These are phyloP conservation scores for Rauvolfia tetraphylla DNA, from an alignment of 257 asterid genomes.

Conservation along the genomic window DNA sequence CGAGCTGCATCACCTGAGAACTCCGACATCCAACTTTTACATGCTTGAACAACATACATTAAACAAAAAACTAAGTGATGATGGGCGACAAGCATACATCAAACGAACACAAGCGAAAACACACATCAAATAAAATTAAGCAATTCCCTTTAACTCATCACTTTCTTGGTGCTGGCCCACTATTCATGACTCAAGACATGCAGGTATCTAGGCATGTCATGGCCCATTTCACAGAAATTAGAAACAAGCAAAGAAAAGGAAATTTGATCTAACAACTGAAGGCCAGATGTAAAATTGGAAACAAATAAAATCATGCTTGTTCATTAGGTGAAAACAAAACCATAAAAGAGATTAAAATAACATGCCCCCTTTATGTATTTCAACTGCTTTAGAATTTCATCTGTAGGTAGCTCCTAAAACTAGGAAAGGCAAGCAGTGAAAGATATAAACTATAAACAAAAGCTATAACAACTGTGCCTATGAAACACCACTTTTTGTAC, in stretches of 20 bases:
- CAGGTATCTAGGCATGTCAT: background rate
- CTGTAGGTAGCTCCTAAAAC: slow-evolving; percentile 74
- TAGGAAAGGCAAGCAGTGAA: background rate
- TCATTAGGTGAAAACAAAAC: background rate
- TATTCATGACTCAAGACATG: background rate
- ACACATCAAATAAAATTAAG: no score
- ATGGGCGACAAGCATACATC: no score
- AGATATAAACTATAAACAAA: background rate
- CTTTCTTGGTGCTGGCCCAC: background rate
- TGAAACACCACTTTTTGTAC: background rate
- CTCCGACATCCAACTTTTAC: no score
- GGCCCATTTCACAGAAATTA: background rate
- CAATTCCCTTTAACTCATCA: background rate
- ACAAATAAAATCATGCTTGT: slow-evolving; percentile 33
- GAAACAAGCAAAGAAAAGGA: background rate
- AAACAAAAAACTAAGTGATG: no score
- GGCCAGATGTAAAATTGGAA: background rate
- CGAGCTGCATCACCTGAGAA: no score
- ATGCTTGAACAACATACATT: no score
- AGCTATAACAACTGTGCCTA: background rate
- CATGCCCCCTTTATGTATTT: slow-evolving; percentile 78
- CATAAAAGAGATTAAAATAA: slow-evolving; percentile 6
- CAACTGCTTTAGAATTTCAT: slow-evolving; percentile 73
- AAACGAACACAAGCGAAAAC: no score
- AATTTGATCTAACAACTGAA: background rate